Evolutionary conservation across 2,329 filamentous ascomycete genomes (phyloP).

Genomic region (Alternaria brassicae): DNA sequence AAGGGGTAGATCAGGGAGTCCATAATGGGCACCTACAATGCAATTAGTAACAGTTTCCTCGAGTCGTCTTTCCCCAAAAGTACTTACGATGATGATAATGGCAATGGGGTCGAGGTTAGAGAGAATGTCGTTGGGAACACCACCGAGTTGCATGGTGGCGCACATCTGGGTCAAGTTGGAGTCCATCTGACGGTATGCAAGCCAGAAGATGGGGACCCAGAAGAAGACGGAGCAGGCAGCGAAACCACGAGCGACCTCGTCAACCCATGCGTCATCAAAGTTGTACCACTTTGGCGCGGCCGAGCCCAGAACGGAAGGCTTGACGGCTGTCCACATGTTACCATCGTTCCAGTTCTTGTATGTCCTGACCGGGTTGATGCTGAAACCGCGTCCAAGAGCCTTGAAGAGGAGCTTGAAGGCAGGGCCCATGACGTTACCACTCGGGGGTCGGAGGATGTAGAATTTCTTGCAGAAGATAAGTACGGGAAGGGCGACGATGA

Average conservation of each 20-base stretch:
- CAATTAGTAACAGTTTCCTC: constrained; percentile 68
- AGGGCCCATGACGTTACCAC: constrained; percentile 72
- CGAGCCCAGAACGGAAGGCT: constrained; percentile 66
- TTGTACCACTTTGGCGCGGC: constrained; percentile 74
- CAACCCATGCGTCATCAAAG: constrained; percentile 83
- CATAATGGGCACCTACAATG: constrained; percentile 47
- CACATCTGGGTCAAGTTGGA: constrained; percentile 71
- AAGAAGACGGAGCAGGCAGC: constrained; percentile 52
- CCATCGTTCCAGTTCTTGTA: constrained; percentile 63
- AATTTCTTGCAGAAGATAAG: constrained; percentile 65
- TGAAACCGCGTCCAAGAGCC: constrained; percentile 63
- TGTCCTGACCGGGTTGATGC: constrained; percentile 63
- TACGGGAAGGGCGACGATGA: constrained; percentile 66
- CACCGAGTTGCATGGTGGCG: constrained; percentile 69
- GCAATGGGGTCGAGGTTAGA: constrained; percentile 78
- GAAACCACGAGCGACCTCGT: constrained; percentile 72
- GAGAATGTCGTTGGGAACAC: constrained; percentile 79
- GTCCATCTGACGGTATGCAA: constrained; percentile 72
- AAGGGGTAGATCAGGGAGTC: constrained; percentile 72
- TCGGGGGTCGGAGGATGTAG: constrained; percentile 68
- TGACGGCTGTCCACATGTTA: constrained; percentile 69
- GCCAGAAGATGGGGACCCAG: constrained; percentile 72
- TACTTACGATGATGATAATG: constrained; percentile 69
- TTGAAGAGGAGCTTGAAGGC: constrained; percentile 64
- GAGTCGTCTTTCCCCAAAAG: constrained; percentile 57